Evolutionary conservation across 2,329 filamentous ascomycete species (phyloP).

Genomic region (Fusarium siculi): DNA sequence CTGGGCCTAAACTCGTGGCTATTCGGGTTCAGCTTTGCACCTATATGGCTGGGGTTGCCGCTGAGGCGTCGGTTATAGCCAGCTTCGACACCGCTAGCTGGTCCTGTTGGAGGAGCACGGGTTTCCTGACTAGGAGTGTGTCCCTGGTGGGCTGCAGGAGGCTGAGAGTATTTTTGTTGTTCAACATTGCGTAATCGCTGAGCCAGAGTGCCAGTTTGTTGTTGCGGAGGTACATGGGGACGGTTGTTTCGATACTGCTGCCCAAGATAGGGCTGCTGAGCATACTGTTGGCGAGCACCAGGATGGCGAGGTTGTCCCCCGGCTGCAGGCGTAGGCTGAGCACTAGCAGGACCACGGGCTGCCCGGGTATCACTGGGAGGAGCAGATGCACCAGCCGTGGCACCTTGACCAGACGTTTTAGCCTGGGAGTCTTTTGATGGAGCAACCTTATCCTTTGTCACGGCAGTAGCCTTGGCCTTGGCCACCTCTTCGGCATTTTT

Average conservation of each 20-base stretch:
- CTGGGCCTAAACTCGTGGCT: constrained; percentile 87
- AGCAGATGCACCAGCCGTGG: constrained; percentile 29
- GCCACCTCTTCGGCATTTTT: constrained; percentile 75
- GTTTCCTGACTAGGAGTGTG: constrained; percentile 70
- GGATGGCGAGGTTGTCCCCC: constrained; percentile 56
- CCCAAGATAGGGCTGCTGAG: constrained; percentile 58
- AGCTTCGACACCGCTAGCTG: constrained; percentile 67
- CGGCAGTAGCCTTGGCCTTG: constrained; percentile 63
- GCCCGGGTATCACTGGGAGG: constrained; percentile 44
- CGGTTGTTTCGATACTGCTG: constrained; percentile 62
- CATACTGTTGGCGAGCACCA: constrained; percentile 60
- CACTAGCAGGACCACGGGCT: constrained; percentile 49
- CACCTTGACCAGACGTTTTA: constrained; percentile 47
- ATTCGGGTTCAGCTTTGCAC: constrained; percentile 71
- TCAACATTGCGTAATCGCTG: constrained; percentile 64
- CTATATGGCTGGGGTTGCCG: constrained; percentile 61
- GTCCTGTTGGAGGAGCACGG: constrained; percentile 79
- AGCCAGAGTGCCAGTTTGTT: constrained; percentile 58
- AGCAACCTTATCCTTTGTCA: constrained; percentile 55
- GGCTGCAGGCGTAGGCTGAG: constrained; percentile 45
- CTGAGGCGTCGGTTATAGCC: constrained; percentile 65
- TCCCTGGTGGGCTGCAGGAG: constrained; percentile 53
- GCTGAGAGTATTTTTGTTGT: constrained; percentile 61
- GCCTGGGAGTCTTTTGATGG: constrained; percentile 59
- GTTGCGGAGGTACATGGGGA: constrained; percentile 53